Evolutionary conservation across 148 eudicot species (phyloP), one percentile per base, ranked within the genome.

Genomic region (Persicaria maculosa): DNA sequence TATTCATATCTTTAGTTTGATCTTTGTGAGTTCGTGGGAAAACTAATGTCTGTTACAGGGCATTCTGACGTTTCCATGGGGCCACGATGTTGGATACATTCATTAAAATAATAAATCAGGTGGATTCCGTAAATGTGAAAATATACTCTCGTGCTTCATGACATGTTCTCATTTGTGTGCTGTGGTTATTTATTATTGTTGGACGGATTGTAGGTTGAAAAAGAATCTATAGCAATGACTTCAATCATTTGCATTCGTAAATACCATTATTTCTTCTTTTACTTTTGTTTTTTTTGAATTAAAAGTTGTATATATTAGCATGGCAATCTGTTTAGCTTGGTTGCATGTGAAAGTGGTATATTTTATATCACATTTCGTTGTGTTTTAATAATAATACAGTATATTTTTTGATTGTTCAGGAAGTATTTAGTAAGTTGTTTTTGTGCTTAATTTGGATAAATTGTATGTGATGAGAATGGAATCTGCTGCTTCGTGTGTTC

Each of bases 51-150:
- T 80, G 67, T 80, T 78, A 73, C 84, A 80, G 84, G 86, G 58
- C 73, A 47, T 70, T 73, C 79, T 84, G 84, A 84, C 77, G 80
- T 80, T 75, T 83, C 78, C 77, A 62, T 83, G 81, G 79, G 79
- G 70, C 72, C 80, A 68, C 61, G 79, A 5, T 83, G 77, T 83
- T 76, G 81, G 79, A 62, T 73, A 68, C 86, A 14, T 74, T 68
- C 83, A 61, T 80, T 76, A 72, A 73, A 52, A 76, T 48, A 59
- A 15, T 80, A 73, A 22, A 64, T 77, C 83, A 83, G 86, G 84
- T 81, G 81, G 68, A 74, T 75, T 81, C 73, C 71, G 76, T 72
- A 72, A 52, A 52, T 72, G 53, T 65, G 47, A 40, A 62, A 65
- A 65, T 65, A 43, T 65, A 65, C 47, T 65, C 20, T 65, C 36